These are phyloP conservation scores for Dalbergia cochinchinensis DNA, from an alignment of 306 rosid species.

Conservation along the genomic window DNA sequence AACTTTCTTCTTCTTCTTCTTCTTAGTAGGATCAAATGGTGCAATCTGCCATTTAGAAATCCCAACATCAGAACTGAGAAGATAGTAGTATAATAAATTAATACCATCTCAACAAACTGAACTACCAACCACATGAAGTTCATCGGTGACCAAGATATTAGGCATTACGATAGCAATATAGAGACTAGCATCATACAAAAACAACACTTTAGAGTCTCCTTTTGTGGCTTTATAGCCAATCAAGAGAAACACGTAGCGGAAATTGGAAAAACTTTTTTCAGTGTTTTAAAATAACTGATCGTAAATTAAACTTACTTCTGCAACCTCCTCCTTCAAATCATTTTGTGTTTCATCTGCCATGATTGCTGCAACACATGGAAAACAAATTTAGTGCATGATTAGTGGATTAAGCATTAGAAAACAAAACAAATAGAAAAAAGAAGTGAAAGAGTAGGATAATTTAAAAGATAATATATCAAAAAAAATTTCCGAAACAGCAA, in stretches of 20 bases:
- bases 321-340: slow-evolving; percentile 73
- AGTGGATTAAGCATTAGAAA: not conserved
- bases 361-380: slow-evolving; percentile 49
- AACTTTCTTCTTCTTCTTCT: slow-evolving; percentile 81
- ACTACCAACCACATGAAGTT: slow-evolving; percentile 9
- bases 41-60: slow-evolving; percentile 64
- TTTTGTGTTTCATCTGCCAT: slow-evolving; percentile 71
- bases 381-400: not conserved
- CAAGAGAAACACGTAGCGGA: not conserved
- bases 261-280: too few species aligned
- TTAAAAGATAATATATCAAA: not conserved
- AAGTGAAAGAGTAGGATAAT: not conserved
- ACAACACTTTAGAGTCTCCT: not conserved
- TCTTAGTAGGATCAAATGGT: slow-evolving; percentile 94
- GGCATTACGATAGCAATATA: slow-evolving; percentile 22
- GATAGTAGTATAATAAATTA: not conserved
- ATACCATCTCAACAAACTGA: not conserved
- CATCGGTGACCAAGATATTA: not conserved
- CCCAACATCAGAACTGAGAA: slow-evolving; percentile 33
- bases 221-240: not conserved
- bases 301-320: slow-evolving; percentile 61
- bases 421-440: not conserved
- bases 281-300: not conserved
- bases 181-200: slow-evolving; percentile 17
- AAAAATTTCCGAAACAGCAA: not conserved